Conservation (phyloP, 345 rosid species). For the Turritis glabra region DNA sequence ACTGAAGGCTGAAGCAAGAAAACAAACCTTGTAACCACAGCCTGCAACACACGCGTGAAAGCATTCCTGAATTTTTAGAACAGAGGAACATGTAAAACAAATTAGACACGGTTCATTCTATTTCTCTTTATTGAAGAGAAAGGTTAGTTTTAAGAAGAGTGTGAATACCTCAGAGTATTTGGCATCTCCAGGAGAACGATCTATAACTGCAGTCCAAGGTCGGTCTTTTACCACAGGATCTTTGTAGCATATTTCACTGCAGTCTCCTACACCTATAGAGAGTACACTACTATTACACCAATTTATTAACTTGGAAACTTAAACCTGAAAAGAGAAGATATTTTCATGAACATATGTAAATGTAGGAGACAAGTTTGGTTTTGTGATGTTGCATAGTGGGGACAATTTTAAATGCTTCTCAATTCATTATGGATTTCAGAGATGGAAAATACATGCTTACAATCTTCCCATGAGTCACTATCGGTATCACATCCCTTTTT, state of each 20-base stretch:
- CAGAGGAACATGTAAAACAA: background rate
- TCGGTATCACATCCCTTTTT: conserved; percentile 87
- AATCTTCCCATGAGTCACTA: conserved; percentile 92
- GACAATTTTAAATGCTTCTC: background rate
- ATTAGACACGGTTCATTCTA: background rate
- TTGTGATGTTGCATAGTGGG: background rate
- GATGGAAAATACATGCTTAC: conserved; percentile 51
- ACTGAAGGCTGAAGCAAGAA: background rate
- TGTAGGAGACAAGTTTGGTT: conserved; percentile 10
- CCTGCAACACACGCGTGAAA: conserved; percentile 89
- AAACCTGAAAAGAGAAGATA: conserved; percentile 19
- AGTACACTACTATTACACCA: conserved; percentile 31
- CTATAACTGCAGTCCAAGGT: conserved; percentile 91
- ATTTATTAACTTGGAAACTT: conserved; percentile 14
- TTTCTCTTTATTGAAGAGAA: background rate
- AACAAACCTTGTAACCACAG: conserved; percentile 83
- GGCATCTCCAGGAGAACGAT: conserved; percentile 90
- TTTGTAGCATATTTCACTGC: conserved; percentile 90
- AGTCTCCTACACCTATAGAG: conserved; percentile 67
- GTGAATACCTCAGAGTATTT: conserved; percentile 67
- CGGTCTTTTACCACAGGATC: conserved; percentile 92
- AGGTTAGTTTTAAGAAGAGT: background rate
- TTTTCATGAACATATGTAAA: conserved; percentile 13
- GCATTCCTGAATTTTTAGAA: conserved; percentile 61
- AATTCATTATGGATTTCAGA: background rate